Conservation (phyloP, 495 filamentous ascomycete genomes). For the Evernia prunastri region DNA sequence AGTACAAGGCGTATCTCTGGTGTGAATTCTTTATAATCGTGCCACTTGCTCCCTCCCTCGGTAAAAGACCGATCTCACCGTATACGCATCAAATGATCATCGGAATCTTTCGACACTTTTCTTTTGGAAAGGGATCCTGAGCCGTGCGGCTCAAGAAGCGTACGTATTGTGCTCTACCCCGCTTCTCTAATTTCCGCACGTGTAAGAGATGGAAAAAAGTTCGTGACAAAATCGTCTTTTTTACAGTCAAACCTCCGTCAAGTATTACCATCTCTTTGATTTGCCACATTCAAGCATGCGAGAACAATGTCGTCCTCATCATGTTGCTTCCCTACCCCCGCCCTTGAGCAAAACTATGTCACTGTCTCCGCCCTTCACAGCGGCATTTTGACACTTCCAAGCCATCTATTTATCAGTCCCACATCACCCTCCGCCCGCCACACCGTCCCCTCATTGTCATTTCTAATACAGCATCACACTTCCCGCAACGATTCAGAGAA, state of each 20-base stretch:
- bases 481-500: neutral
- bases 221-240: neutral
- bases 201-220: neutral
- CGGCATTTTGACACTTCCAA: neutral
- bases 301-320: neutral
- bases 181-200: neutral
- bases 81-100: neutral
- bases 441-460: conserved; percentile 3
- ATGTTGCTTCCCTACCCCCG: neutral
- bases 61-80: neutral
- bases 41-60: too few species aligned
- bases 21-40: too few species aligned
- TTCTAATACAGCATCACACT: conserved; percentile 3
- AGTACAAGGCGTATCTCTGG: too few species aligned
- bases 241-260: neutral
- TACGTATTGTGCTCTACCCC: neutral
- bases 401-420: neutral
- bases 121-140: neutral
- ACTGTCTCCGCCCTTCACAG: neutral
- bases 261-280: neutral
- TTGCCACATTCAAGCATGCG: neutral
- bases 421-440: neutral
- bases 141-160: neutral
- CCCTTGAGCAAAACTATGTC: neutral
- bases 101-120: neutral